These are phyloP conservation scores for Blastomyces percursus DNA, from an alignment of 2,329 filamentous ascomycete species.

Conservation along the genomic window DNA sequence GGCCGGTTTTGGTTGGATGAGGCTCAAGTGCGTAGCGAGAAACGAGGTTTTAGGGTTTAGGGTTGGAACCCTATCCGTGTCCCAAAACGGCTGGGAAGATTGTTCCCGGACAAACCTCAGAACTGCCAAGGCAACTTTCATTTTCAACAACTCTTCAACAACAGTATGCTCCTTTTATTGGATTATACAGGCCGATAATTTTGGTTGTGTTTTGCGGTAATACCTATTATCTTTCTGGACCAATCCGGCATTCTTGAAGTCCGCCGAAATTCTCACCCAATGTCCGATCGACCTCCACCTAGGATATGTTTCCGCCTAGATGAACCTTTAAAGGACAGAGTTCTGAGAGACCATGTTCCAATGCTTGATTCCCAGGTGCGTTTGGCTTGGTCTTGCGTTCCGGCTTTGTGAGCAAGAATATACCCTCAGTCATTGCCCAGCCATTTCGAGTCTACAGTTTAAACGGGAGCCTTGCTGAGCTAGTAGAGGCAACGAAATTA, in stretches of 20 bases:
- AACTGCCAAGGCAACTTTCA: neutral
- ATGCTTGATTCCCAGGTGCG: neutral
- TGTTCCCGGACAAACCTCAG: neutral
- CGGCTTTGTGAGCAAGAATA: neutral
- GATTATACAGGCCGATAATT: neutral
- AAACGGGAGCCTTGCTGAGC: neutral
- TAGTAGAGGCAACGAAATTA: neutral
- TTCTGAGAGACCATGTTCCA: neutral
- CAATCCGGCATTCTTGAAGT: too few species aligned
- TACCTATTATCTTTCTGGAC: neutral
- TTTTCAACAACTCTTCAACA: neutral
- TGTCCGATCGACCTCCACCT: neutral
- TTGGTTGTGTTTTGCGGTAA: neutral
- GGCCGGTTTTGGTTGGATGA: constrained; percentile 25
- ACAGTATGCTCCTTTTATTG: neutral
- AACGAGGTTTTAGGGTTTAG: constrained; percentile 32
- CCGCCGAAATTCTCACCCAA: too few species aligned
- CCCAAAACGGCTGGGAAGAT: neutral
- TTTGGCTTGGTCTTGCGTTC: neutral
- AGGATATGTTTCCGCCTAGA: neutral
- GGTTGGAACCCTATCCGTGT: constrained; percentile 11
- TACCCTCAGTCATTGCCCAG: neutral
- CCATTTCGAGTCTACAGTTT: too few species aligned
- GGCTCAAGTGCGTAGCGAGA: constrained; percentile 27
- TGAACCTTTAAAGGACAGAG: neutral